phyloP scores from a whole-genome alignment of 176 grass and related monocot genomes.

The Neostapfia colusana region DNA sequence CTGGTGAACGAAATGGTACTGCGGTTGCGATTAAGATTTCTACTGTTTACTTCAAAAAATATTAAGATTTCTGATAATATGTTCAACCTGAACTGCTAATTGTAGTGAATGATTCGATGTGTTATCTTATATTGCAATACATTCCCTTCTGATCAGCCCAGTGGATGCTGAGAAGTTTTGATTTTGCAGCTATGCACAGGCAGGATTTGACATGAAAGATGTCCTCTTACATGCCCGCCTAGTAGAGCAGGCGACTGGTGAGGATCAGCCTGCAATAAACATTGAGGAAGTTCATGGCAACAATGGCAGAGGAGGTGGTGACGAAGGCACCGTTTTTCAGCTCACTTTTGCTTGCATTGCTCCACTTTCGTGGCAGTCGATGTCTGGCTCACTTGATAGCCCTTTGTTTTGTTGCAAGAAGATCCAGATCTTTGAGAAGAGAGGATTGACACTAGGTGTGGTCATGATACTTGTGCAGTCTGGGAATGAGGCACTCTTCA shows the following conservation, averaged over 20 bases:
- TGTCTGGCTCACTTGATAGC: slow-evolving; percentile 79
- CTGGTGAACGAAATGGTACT: slow-evolving; percentile 5
- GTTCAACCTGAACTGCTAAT: background rate
- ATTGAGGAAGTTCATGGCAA: slow-evolving; percentile 74
- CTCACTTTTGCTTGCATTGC: slow-evolving; percentile 81
- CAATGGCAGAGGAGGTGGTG: slow-evolving; percentile 42
- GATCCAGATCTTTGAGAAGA: slow-evolving; percentile 99
- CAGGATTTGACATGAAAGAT: slow-evolving; percentile 97
- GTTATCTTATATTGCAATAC: background rate
- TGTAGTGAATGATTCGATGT: background rate
- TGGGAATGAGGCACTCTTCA: slow-evolving; percentile 74
- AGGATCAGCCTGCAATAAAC: slow-evolving; percentile 68
- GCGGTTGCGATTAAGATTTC: background rate
- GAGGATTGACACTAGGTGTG: slow-evolving; percentile 83
- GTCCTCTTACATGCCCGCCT: slow-evolving; percentile 82
- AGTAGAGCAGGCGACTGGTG: slow-evolving; percentile 70
- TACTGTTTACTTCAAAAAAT: background rate
- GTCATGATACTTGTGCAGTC: slow-evolving; percentile 76
- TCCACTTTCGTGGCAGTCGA: slow-evolving; percentile 83
- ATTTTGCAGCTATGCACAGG: slow-evolving; percentile 81
- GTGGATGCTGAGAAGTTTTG: slow-evolving; percentile 31
- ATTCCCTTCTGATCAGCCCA: slow-evolving; percentile 11
- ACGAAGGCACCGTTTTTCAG: slow-evolving; percentile 59
- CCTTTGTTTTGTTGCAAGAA: slow-evolving; percentile 84
- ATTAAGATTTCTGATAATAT: background rate